Evolutionary conservation across 2,329 filamentous ascomycete species (phyloP).

Genomic region (Exophiala bonariae): DNA sequence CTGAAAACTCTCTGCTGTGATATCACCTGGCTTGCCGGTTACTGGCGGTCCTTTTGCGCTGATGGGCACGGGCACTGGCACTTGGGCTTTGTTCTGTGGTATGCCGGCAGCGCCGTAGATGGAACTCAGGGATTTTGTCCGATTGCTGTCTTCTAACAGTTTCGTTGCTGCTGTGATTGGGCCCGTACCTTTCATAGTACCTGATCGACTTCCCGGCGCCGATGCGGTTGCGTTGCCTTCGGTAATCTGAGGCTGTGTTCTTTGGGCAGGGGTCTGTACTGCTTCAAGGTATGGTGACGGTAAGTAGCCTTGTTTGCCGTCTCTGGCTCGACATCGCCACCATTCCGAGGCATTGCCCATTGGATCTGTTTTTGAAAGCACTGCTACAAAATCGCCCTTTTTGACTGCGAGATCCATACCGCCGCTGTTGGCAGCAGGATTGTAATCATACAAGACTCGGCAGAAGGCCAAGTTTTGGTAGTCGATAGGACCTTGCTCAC

Average conservation of each 20-base stretch:
- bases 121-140: conserved; percentile 35
- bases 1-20: conserved; percentile 69
- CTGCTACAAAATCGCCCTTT: conserved; percentile 93
- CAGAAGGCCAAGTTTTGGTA: conserved; percentile 95
- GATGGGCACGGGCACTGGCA: background rate
- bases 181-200: conserved; percentile 50
- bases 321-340: conserved; percentile 92
- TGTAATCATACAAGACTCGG: conserved; percentile 90
- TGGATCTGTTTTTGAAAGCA: conserved; percentile 88
- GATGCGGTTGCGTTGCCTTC: conserved; percentile 31
- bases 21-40: conserved; percentile 62
- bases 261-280: conserved; percentile 55
- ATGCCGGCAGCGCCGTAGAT: conserved; percentile 12
- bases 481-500: conserved; percentile 61
- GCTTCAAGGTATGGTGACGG: conserved; percentile 86
- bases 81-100: conserved; percentile 18
- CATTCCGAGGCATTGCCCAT: conserved; percentile 90
- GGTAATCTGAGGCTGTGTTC: conserved; percentile 43
- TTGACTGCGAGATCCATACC: conserved; percentile 88
- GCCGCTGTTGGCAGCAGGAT: conserved; percentile 65
- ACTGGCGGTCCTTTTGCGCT: conserved; percentile 45
- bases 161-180: conserved; percentile 8
- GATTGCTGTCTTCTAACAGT: conserved; percentile 22
- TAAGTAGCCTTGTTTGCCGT: conserved; percentile 87
- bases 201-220: conserved; percentile 49